phyloP scores from a whole-genome alignment of 768 basidiomycete species.

The Suillus brevipes region DNA sequence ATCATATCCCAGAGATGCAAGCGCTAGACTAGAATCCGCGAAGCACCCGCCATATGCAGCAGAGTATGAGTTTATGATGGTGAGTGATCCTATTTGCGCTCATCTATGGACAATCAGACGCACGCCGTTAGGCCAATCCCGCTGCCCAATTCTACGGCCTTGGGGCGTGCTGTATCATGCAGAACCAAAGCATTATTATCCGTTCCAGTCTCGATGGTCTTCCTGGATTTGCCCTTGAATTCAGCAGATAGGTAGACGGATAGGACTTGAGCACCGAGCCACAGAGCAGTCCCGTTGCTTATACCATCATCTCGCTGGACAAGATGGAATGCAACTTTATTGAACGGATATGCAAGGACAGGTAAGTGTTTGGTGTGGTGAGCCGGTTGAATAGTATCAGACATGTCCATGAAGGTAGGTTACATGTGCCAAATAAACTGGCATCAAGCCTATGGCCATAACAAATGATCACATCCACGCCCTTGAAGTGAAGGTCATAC shows the following conservation, averaged over 20 bases:
- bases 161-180: slow-evolving; percentile 26
- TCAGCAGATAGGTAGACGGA: slow-evolving; percentile 55
- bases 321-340: slow-evolving; percentile 42
- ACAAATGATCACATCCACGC: too few species aligned
- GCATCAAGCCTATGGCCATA: too few species aligned
- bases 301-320: slow-evolving; percentile 59
- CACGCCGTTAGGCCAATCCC: slow-evolving; percentile 81
- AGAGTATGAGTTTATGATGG: not conserved
- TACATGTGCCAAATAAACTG: too few species aligned
- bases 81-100: not conserved
- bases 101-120: slow-evolving; percentile 28
- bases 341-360: slow-evolving; percentile 48
- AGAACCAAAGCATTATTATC: not conserved
- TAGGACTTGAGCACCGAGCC: slow-evolving; percentile 81
- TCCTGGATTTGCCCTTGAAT: slow-evolving; percentile 35
- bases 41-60: slow-evolving; percentile 3
- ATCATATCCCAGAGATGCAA: slow-evolving; percentile 70
- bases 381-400: slow-evolving; percentile 41
- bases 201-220: not conserved
- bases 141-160: slow-evolving; percentile 76
- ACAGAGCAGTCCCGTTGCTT: slow-evolving; percentile 80
- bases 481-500: too few species aligned
- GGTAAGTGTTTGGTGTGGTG: slow-evolving; percentile 64
- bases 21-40: slow-evolving; percentile 48
- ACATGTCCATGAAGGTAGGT: not conserved